phyloP scores from a whole-genome alignment of 140 eudicot species.

The Flaveria floridana region DNA sequence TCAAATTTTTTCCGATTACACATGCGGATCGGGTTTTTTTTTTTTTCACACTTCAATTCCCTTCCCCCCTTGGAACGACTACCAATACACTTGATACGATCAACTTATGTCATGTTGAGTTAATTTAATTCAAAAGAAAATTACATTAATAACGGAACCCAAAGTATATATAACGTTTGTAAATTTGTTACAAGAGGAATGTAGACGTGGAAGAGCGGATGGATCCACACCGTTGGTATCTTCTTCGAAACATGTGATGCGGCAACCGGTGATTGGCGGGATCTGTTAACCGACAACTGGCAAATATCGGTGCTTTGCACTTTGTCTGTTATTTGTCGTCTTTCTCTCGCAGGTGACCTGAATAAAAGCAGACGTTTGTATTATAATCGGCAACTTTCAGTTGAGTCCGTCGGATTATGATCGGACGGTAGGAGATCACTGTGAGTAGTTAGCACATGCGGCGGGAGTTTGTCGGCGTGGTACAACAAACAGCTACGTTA shows the following conservation, averaged over 20 bases:
- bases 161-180: too few species aligned
- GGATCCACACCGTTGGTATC: conserved; percentile 8
- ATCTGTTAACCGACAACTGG: conserved; percentile 32
- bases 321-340: conserved; percentile 26
- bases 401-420: conserved; percentile 25
- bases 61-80: too few species aligned
- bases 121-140: too few species aligned
- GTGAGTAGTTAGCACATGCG: conserved; percentile 35
- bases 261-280: conserved; percentile 26
- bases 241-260: conserved; percentile 12
- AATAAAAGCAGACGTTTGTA: conserved; percentile 3
- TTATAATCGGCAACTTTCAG: neutral
- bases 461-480: conserved; percentile 36
- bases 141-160: too few species aligned
- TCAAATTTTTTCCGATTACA: too few species aligned
- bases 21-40: too few species aligned
- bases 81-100: too few species aligned
- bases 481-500: conserved; percentile 19
- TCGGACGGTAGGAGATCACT: conserved; percentile 20
- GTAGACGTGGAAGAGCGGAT: conserved; percentile 26
- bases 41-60: too few species aligned
- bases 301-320: conserved; percentile 11
- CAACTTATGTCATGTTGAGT: too few species aligned
- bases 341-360: conserved; percentile 20
- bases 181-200: conserved; percentile 15